These are phyloP conservation scores for Xylaria sp. DNA, from an alignment of 2,329 filamentous ascomycete genomes.

Conservation along the genomic window DNA sequence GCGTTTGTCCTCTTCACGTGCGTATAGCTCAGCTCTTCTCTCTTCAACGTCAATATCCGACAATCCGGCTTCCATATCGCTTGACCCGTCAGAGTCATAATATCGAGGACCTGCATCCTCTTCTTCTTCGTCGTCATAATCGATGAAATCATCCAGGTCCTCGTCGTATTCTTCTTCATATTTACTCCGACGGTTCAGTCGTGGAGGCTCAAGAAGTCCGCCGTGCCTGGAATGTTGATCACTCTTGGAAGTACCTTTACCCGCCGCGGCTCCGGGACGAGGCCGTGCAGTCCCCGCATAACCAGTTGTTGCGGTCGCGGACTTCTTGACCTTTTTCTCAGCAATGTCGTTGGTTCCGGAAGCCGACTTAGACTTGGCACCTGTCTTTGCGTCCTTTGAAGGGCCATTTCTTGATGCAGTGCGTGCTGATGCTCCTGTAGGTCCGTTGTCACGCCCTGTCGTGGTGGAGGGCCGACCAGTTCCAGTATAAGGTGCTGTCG, in stretches of 20 bases:
- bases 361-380: constrained; percentile 43
- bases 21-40: constrained; percentile 66
- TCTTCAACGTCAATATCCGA: constrained; percentile 81
- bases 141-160: constrained; percentile 68
- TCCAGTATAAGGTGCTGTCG: constrained; percentile 42
- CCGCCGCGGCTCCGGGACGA: constrained; percentile 54
- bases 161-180: constrained; percentile 72
- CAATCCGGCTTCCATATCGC: constrained; percentile 81
- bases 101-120: constrained; percentile 56
- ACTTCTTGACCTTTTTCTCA: constrained; percentile 70
- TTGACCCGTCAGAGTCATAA: constrained; percentile 73
- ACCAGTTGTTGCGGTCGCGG: constrained; percentile 69
- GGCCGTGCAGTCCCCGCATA: constrained; percentile 73
- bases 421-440: constrained; percentile 32
- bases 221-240: constrained; percentile 40
- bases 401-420: constrained; percentile 39
- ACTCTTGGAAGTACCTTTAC: constrained; percentile 41
- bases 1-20: constrained; percentile 74
- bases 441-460: constrained; percentile 37
- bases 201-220: constrained; percentile 52
- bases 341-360: constrained; percentile 51
- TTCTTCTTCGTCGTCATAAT: constrained; percentile 69
- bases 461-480: constrained; percentile 38
- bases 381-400: constrained; percentile 40
- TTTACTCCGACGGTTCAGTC: constrained; percentile 45